Conservation (phyloP, 129 eudicot species). For the Flaveria ramosissima region DNA sequence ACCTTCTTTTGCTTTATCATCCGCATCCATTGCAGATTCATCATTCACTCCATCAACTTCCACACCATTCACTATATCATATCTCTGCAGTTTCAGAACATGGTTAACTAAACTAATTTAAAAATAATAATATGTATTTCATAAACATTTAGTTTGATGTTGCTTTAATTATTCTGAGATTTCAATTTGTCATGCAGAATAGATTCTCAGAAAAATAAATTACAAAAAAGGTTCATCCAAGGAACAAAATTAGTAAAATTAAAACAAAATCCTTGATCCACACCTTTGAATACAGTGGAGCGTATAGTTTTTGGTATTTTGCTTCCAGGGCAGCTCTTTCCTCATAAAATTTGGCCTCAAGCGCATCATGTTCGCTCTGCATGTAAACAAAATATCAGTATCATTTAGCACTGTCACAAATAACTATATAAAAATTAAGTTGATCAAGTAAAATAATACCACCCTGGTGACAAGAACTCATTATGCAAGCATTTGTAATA, state of each 20-base stretch:
- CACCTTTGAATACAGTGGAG: constrained; percentile 71
- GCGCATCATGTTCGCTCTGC: constrained; percentile 70
- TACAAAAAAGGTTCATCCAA: neutral
- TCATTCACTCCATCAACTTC: constrained; percentile 64
- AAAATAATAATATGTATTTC: neutral
- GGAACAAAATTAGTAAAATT: neutral
- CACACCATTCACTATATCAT: constrained; percentile 75
- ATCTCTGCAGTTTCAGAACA: constrained; percentile 53
- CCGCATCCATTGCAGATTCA: constrained; percentile 51
- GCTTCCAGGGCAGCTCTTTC: constrained; percentile 86
- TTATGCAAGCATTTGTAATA: neutral
- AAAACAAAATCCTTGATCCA: neutral
- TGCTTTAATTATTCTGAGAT: neutral
- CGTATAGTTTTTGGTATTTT: constrained; percentile 74
- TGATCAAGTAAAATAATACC: too few relatives aligned
- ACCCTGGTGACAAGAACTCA: neutral
- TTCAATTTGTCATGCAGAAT: neutral
- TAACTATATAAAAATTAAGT: neutral
- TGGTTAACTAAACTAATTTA: neutral
- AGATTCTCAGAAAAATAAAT: neutral
- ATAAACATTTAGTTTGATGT: neutral
- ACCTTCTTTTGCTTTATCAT: constrained; percentile 56
- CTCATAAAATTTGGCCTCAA: constrained; percentile 78
- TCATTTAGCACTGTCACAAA: neutral
- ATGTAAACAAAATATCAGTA: neutral